Percentiles rank a stretch among this genome's conserved stretches.
Evolutionary conservation across 179 eudicot genomes (phyloP).

Genomic region (Pouteria campechiana): DNA sequence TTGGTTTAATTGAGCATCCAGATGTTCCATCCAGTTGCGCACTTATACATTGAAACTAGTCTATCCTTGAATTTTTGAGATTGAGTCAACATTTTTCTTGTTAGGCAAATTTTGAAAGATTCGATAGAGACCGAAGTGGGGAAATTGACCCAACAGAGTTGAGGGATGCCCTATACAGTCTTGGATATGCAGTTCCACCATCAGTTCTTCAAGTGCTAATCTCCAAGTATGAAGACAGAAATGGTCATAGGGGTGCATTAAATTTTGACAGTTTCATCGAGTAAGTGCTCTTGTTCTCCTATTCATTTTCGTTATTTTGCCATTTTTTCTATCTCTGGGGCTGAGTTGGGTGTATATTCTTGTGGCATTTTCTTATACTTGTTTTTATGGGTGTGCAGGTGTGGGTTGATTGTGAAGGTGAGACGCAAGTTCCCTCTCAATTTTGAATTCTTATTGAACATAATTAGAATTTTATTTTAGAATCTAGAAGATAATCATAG

Average conservation of each 20-base stretch:
- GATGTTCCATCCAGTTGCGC: no score
- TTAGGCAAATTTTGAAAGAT: conserved; percentile 70
- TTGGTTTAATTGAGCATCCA: no score
- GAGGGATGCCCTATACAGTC: conserved; percentile 59
- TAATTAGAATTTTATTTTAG: no score
- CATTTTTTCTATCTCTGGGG: neutral
- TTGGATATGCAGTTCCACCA: conserved; percentile 67
- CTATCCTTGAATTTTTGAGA: no score
- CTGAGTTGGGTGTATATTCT: neutral
- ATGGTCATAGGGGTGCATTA: conserved; percentile 37
- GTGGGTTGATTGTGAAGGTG: conserved; percentile 84
- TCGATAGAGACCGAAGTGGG: conserved; percentile 74
- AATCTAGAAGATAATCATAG: no score
- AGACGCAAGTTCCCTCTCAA: conserved; percentile 6
- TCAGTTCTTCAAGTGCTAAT: conserved; percentile 64
- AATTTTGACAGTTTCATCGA: conserved; percentile 65
- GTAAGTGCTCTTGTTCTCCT: conserved; percentile 36
- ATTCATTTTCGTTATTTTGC: neutral
- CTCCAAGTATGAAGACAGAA: conserved; percentile 45
- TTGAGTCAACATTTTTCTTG: no score
- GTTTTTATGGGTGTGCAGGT: conserved; percentile 30
- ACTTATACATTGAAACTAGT: no score
- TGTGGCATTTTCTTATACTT: neutral
- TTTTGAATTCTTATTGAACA: no score
- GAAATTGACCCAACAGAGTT: conserved; percentile 53